Percentiles rank a stretch among this genome's conserved stretches.
These are phyloP conservation scores for Verticillium longisporum DNA, from an alignment of 2,329 filamentous ascomycete genomes.

Conservation along the genomic window DNA sequence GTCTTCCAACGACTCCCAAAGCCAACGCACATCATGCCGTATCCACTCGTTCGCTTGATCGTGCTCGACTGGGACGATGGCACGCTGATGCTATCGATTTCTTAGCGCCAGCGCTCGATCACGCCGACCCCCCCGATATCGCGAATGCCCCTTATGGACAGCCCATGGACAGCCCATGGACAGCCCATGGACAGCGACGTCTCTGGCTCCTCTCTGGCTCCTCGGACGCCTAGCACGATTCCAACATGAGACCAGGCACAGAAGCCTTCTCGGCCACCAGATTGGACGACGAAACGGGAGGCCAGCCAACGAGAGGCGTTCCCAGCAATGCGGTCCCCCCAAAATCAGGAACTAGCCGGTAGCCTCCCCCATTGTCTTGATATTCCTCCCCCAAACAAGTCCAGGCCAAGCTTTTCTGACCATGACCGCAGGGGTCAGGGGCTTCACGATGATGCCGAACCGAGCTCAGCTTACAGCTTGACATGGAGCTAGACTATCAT, in stretches of 20 bases:
- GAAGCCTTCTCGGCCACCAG: background rate
- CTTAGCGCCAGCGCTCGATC: background rate
- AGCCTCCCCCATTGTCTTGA: background rate
- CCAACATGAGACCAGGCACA: background rate
- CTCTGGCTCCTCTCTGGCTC: background rate
- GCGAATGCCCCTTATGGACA: too few species aligned
- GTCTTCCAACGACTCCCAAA: background rate
- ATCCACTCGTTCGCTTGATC: background rate
- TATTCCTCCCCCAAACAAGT: background rate
- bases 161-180: too few species aligned
- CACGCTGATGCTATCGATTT: background rate
- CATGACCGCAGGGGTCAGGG: background rate
- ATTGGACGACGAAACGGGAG: background rate
- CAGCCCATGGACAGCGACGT: background rate
- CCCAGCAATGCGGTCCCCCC: background rate
- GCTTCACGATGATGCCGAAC: background rate
- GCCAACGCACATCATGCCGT: background rate
- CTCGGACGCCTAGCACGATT: background rate
- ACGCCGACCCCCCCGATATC: background rate
- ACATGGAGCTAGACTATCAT: background rate
- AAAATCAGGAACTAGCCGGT: background rate
- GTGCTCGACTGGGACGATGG: background rate
- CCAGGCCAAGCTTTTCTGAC: background rate
- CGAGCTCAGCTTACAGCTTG: background rate
- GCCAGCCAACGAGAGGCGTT: background rate